Evolutionary conservation across 2,329 filamentous ascomycete genomes (phyloP), one percentile per base, ranked within the genome.

Genomic region (Xylaria hypoxylon): DNA sequence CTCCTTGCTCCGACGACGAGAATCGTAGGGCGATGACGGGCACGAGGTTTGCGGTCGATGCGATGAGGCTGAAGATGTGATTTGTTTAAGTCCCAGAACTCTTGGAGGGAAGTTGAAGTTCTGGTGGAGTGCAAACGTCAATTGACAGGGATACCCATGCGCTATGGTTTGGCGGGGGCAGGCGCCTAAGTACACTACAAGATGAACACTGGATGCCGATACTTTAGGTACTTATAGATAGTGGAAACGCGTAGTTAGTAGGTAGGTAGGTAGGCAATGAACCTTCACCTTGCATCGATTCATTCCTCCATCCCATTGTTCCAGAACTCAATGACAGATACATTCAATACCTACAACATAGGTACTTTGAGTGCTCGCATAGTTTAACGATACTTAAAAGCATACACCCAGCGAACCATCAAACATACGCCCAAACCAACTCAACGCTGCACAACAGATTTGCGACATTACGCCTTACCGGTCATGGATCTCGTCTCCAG

Each of bases 401-500:
- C 47, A 62, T 17, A 33, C 5, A n/a, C 17, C 7, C 24, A 47
- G 13, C 7, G 31, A 33, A 35, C 17, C 10, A 17, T 17, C n/a
- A 33, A 19, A 42, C 11, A 11, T 8, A 55, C 42, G 10, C 13
- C 3, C 22, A 19, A 38, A 24, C n/a, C 19, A n/a, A 22, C 33
- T 48, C 3, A 22, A 22, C 45, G 13, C 17, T 28, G 44, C 19
- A 3, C 31, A 5, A n/a, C 7, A 44, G 38, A 15, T 22, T 58
- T 7, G 28, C 26, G 19, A 15, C 11, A 50, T 35, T 35, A 28
- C 44, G 5, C 13, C 13, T 26, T 53, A 31, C 15, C 47, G 35
- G 17, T 26, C 63, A 97, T 99, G 96, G 96, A 99, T 86, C 87
- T 99, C 62, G 89, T 98, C 61, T 92, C 94, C 66, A 93, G 92